phyloP scores from a whole-genome alignment of 345 rosid species.

The Eutrema japonicum region DNA sequence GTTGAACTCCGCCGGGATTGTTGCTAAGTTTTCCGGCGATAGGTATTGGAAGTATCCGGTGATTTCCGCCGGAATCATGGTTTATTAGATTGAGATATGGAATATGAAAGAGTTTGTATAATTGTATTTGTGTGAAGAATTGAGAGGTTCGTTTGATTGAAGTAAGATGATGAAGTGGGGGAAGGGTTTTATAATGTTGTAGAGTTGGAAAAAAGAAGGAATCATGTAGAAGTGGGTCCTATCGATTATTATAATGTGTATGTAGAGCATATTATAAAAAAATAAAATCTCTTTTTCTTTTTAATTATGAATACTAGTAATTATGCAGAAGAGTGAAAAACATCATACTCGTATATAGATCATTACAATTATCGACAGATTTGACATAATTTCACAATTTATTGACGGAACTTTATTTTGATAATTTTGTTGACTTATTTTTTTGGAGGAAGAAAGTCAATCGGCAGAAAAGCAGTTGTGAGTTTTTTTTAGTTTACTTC shows the following conservation, averaged over 20 bases:
- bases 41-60: constrained; percentile 33
- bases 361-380: background rate
- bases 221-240: constrained; percentile 31
- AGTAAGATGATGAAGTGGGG: constrained; percentile 24
- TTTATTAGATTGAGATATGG: background rate
- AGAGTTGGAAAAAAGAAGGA: constrained; percentile 10
- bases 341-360: background rate
- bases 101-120: constrained; percentile 5
- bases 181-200: constrained; percentile 34
- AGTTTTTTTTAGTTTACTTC: background rate
- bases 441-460: background rate
- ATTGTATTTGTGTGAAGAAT: background rate
- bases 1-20: constrained; percentile 25
- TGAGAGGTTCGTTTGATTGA: constrained; percentile 35
- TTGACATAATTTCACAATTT: background rate
- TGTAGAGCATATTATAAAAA: background rate
- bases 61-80: constrained; percentile 42
- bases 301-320: background rate
- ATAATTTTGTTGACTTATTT: background rate
- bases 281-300: no score
- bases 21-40: constrained; percentile 31
- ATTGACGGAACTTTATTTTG: background rate
- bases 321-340: background rate
- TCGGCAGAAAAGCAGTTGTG: background rate
- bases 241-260: background rate